Conservation (phyloP, 148 eudicot species). For the Cornus kousa region DNA sequence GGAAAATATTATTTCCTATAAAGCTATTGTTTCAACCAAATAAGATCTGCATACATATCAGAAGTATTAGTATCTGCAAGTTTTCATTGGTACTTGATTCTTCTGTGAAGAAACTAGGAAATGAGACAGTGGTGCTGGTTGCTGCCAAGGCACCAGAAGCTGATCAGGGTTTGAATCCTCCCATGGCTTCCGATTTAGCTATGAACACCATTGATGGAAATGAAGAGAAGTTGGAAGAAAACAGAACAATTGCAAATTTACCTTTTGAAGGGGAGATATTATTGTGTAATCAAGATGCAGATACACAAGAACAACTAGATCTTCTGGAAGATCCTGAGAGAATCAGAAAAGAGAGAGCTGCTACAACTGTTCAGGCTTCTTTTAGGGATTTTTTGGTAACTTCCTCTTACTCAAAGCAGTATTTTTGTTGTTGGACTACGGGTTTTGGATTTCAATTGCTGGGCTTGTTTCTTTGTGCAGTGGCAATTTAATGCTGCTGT, state of each 20-base stretch:
- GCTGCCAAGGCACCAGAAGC: conserved; percentile 34
- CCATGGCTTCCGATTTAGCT: conserved; percentile 27
- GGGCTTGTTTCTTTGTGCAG: background rate
- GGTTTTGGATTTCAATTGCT: background rate
- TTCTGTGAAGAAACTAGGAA: conserved; percentile 33
- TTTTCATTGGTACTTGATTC: conserved; percentile 1
- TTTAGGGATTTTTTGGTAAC: conserved; percentile 63
- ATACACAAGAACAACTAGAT: conserved; percentile 20
- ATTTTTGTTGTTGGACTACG: background rate
- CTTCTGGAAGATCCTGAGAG: conserved; percentile 33
- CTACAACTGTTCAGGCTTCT: conserved; percentile 53
- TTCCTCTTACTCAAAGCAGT: background rate
- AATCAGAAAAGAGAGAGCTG: conserved; percentile 40
- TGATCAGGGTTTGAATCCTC: conserved; percentile 19
- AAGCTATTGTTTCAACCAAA: background rate
- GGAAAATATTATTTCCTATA: background rate
- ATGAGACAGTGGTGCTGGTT: conserved; percentile 40
- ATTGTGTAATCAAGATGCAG: conserved; percentile 17
- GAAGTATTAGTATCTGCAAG: background rate
- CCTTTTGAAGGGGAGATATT: conserved; percentile 22
- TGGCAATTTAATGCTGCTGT: background rate
- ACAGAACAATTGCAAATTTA: conserved; percentile 20
- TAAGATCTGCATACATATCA: background rate
- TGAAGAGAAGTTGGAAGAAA: conserved; percentile 20
- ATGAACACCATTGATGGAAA: conserved; percentile 22